These are phyloP conservation scores for Pseudocercospora crystallina DNA, from an alignment of 2,329 filamentous ascomycete genomes.

Conservation along the genomic window DNA sequence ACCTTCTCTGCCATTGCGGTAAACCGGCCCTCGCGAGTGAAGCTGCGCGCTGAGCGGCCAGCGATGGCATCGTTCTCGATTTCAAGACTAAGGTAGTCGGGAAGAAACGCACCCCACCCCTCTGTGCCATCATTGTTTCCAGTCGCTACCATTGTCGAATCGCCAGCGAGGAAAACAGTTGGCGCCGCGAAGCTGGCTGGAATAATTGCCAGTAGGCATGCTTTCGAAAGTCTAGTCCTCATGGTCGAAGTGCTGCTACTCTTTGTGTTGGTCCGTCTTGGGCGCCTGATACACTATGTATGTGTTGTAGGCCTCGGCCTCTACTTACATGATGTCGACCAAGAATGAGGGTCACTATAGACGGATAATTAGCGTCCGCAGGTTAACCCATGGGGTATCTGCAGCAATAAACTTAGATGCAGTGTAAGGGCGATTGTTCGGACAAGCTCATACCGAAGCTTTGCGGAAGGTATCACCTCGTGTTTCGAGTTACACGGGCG, in stretches of 20 bases:
- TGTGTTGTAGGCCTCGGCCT: no score
- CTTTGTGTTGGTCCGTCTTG: background rate
- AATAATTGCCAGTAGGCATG: background rate
- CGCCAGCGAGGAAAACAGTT: slow-evolving; percentile 59
- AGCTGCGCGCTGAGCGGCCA: slow-evolving; percentile 66
- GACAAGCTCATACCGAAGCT: no score
- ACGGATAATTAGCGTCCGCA: no score
- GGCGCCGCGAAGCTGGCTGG: slow-evolving; percentile 6
- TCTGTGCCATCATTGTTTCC: slow-evolving; percentile 43
- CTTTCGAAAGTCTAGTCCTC: no score
- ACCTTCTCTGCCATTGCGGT: slow-evolving; percentile 55
- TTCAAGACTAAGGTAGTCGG: slow-evolving; percentile 50
- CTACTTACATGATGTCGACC: no score
- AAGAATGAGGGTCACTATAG: no score
- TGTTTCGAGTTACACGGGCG: no score
- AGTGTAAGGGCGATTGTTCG: no score
- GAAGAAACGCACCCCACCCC: slow-evolving; percentile 65
- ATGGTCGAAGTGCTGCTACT: background rate
- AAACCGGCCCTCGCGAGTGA: slow-evolving; percentile 66
- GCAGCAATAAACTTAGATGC: no score
- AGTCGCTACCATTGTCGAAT: slow-evolving; percentile 60
- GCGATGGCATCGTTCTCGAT: slow-evolving; percentile 66
- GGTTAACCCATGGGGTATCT: no score
- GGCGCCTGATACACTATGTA: no score
- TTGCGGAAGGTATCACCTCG: no score